Base-by-base conservation (phyloP, 371 early-diverging fungal species). In the Chytridium lagenaria region DNA sequence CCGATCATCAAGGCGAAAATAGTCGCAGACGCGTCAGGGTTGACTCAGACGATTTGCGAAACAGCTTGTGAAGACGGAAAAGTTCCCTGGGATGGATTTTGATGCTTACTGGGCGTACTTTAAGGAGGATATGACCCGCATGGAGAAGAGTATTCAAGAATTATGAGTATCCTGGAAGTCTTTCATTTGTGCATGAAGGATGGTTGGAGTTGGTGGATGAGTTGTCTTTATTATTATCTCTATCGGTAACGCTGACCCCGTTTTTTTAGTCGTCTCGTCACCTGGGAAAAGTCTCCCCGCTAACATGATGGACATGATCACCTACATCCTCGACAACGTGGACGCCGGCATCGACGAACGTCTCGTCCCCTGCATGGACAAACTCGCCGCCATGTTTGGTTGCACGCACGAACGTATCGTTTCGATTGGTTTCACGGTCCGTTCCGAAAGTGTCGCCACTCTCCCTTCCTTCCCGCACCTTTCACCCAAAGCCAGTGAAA, bases 171-270 rank as follows among this genome's bases (percentile, higher is more conserved):
- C 2, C 31, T 5, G 69, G 28, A 2, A 55, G 64, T n/a, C n/a
- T n/a, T 68, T 7, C 68, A 68, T 23, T 28, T 73, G n/a, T 68
- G 68, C 39, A 67, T 51, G 28, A 30, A 55, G 44, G 73, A 73
- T 19, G 73, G 73, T 26, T 73, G 73, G 73, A 36, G 37, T 16
- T 68, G 73, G 73, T 73, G 68, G 68, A 68, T 73, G 73, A 68
- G 36, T 50, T 66, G 52, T 3, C 51, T 51, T 68, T 68, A 2
- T 44, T 44, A 44, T 44, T 44, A 44, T n/a, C 33, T 68, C 55
- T 50, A 30, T 44, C 16, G 28, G 12, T 5, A 40, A 44, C 55
- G 16, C 22, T 16, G 5, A 5, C 26, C 33, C 26, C 2, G 2
- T n/a, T 38, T 10, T 55, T 38, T 51, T 26, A 73, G 73, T 31